These are phyloP conservation scores for Scopulariopsis brevicaulis DNA, from an alignment of 2,329 filamentous ascomycete genomes.

Conservation along the genomic window DNA sequence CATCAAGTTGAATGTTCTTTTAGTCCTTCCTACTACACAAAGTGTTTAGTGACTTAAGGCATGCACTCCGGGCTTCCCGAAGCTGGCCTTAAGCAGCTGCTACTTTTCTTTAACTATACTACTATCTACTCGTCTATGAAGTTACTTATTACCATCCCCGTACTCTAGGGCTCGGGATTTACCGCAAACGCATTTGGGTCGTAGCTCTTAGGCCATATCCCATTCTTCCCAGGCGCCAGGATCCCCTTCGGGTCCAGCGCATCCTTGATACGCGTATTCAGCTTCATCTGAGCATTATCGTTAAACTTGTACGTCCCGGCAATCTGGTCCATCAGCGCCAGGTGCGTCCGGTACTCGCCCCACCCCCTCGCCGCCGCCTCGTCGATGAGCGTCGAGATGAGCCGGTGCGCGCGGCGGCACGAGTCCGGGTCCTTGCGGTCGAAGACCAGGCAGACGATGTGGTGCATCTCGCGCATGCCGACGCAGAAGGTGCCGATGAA, in stretches of 20 bases:
- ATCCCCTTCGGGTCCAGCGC: conserved; percentile 28
- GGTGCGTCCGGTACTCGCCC: conserved; percentile 26
- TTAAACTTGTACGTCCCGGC: conserved; percentile 32
- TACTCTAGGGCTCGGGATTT: too few relatives aligned
- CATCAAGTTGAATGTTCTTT: too few relatives aligned
- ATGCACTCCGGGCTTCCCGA: too few relatives aligned
- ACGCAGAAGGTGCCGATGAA: conserved; percentile 18
- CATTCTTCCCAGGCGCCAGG: conserved; percentile 21
- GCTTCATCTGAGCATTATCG: conserved; percentile 24
- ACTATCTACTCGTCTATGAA: too few relatives aligned
- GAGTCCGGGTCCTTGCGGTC: conserved; percentile 26
- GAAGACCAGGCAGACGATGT: conserved; percentile 43
- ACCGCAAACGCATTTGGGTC: background rate
- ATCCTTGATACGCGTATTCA: conserved; percentile 31
- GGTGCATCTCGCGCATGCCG: conserved; percentile 20
- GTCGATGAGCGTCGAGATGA: conserved; percentile 15
- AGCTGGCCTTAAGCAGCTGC: too few relatives aligned
- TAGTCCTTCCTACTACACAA: too few relatives aligned
- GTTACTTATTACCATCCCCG: too few relatives aligned
- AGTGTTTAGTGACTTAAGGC: too few relatives aligned
- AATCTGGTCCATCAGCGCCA: conserved; percentile 34
- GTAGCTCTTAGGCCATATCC: conserved; percentile 18
- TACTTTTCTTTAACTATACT: too few relatives aligned
- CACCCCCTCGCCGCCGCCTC: background rate
- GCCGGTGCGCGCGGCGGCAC: conserved; percentile 18